Conservation (phyloP, 106 monocot genomes). For the Allium cepa region DNA sequence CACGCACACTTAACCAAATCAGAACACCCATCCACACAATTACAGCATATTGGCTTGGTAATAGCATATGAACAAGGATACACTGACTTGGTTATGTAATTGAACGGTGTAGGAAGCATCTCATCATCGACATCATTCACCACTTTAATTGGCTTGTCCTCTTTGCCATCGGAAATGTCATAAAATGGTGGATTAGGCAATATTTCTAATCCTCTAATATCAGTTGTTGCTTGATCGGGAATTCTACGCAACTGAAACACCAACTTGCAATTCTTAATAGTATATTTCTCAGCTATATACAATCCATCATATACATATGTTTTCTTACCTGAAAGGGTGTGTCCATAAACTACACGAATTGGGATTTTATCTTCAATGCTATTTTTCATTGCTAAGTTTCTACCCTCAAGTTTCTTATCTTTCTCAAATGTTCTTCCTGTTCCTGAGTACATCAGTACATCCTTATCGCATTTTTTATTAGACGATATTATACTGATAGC, state of each 20-base stretch:
- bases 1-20: slow-evolving; percentile 62
- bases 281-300: slow-evolving; percentile 45
- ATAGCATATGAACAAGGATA: slow-evolving; percentile 9
- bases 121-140: slow-evolving; percentile 43
- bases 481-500: slow-evolving; percentile 52
- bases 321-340: background rate
- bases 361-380: slow-evolving; percentile 44
- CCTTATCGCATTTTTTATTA: slow-evolving; percentile 15
- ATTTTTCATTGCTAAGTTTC: slow-evolving; percentile 42
- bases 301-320: slow-evolving; percentile 64
- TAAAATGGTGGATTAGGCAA: background rate
- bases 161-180: slow-evolving; percentile 55
- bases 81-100: slow-evolving; percentile 22
- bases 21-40: slow-evolving; percentile 45
- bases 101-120: slow-evolving; percentile 11
- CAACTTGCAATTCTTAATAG: slow-evolving; percentile 22
- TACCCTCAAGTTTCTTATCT: slow-evolving; percentile 30
- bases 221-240: slow-evolving; percentile 31
- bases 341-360: slow-evolving; percentile 52
- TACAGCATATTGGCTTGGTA: slow-evolving; percentile 31
- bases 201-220: background rate
- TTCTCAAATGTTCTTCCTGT: slow-evolving; percentile 2
- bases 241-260: slow-evolving; percentile 47
- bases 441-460: slow-evolving; percentile 34
- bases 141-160: slow-evolving; percentile 43